phyloP scores from a whole-genome alignment of 179 eudicot species.

The Sideroxylon spinosum region DNA sequence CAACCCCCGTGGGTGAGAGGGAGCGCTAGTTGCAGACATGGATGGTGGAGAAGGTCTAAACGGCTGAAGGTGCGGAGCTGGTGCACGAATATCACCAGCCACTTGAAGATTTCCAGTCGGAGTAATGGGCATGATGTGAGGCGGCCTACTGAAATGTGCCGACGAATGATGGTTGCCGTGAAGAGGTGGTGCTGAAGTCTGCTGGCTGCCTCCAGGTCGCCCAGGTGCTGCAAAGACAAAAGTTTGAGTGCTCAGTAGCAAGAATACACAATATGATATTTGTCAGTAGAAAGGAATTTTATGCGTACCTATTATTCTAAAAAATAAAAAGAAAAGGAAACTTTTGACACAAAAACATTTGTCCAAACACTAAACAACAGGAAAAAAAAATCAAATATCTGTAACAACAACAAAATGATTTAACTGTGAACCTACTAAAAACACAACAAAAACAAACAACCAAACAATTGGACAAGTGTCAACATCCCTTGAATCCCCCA shows the following conservation, averaged over 20 bases:
- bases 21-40: slow-evolving; percentile 9
- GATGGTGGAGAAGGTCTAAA: slow-evolving; percentile 25
- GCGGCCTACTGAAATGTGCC: slow-evolving; percentile 17
- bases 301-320: no score
- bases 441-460: no score
- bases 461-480: no score
- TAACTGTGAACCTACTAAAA: no score
- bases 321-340: no score
- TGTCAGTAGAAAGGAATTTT: no score
- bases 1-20: slow-evolving; percentile 7
- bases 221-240: slow-evolving; percentile 13
- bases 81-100: slow-evolving; percentile 30
- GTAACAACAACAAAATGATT: no score
- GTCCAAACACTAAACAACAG: no score
- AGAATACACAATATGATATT: background rate
- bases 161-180: slow-evolving; percentile 13
- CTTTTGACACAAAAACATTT: no score
- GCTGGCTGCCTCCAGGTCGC: slow-evolving; percentile 17
- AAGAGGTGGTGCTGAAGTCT: slow-evolving; percentile 22
- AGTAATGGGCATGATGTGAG: slow-evolving; percentile 18
- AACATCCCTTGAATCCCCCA: background rate
- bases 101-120: slow-evolving; percentile 16
- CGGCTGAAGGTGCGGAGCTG: slow-evolving; percentile 42
- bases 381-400: no score
- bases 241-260: slow-evolving; percentile 4